Base-by-base conservation (phyloP, 2,329 filamentous ascomycete genomes). In the Lachnellula arida region DNA sequence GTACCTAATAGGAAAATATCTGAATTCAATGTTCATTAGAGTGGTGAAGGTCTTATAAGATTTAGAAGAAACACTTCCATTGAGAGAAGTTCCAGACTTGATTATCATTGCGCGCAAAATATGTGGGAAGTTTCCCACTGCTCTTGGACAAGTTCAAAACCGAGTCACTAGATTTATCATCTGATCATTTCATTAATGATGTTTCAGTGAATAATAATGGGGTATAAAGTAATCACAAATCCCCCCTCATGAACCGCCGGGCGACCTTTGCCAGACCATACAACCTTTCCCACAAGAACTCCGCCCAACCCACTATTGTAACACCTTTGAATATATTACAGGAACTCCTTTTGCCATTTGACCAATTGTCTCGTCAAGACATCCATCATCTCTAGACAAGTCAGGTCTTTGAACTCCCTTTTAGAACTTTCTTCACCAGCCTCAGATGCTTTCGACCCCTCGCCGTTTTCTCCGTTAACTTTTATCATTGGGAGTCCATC, bases 321-420 rank as follows among this genome's bases (percentile, higher is more conserved):
- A 49, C 15, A 35, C 14, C 25, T 49, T 14, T 39, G 19, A 37
- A 23, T 34, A 34, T 12, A 19, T 34, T n/a, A 66, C 47, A 63
- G 58, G 60, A 67, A 70, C 58, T 69, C 63, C 54, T 68, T 69
- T 63, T 71, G 68, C 69, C 69, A 71, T 59, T 69, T 71, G 19
- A 71, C 61, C 34, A 76, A 63, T 54, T 73, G 72, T 56, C 68
- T 68, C 43, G 70, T 72, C 49, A 76, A 66, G 32, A 71, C 56
- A 57, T 75, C 73, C 60, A 76, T 67, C 59, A 73, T 73, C 58
- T 72, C 70, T 48, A 75, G 48, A 53, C 67, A 67, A 55, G 78
- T 88, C 61, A 96, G 76, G 8, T 87, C 81, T 63, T 86, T 89
- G 71, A 96, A 96, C 1, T 86, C 81, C 64, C 75, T 79, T 46